A percentile compares a stretch with the other conserved stretches of the same genome.
Conservation (phyloP, 306 rosid species). For the Begonia fuchsioides region DNA sequence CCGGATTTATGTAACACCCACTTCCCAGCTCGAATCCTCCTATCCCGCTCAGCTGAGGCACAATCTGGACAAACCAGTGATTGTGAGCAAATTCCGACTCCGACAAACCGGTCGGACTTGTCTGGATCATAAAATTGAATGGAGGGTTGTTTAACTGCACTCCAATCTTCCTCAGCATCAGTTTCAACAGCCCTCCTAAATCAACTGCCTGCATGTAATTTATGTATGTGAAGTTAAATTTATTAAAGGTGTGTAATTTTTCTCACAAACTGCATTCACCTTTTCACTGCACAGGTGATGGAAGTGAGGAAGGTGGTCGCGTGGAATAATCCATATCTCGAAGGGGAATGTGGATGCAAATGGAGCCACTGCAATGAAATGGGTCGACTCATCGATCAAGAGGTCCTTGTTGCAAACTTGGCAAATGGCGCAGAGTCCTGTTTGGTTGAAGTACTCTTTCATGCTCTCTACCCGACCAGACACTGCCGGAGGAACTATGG, state of each 20-base stretch:
- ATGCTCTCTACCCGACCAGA: constrained; percentile 35
- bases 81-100: constrained; percentile 32
- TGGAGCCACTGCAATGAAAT: constrained; percentile 54
- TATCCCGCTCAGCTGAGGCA: constrained; percentile 49
- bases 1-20: constrained; percentile 71
- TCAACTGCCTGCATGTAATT: constrained; percentile 45
- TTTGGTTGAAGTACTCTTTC: constrained; percentile 41
- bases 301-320: constrained; percentile 51
- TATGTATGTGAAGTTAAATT: neutral
- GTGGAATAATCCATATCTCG: constrained; percentile 84
- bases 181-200: constrained; percentile 62
- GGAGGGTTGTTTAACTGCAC: constrained; percentile 75
- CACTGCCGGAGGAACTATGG: constrained; percentile 53
- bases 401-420: too few relatives aligned
- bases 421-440: too few relatives aligned
- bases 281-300: constrained; percentile 28
- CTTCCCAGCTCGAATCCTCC: constrained; percentile 75
- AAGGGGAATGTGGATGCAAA: constrained; percentile 69
- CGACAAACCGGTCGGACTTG: constrained; percentile 28
- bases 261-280: neutral
- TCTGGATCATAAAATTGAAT: constrained; percentile 64
- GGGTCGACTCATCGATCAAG: constrained; percentile 36
- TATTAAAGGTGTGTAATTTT: neutral
- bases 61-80: constrained; percentile 78
- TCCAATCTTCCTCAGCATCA: constrained; percentile 50